A percentile compares a stretch with the other conserved stretches of the same genome.
Evolutionary conservation across 805 yeast species (phyloP).

Genomic region (Schwanniomyces occidentalis): DNA sequence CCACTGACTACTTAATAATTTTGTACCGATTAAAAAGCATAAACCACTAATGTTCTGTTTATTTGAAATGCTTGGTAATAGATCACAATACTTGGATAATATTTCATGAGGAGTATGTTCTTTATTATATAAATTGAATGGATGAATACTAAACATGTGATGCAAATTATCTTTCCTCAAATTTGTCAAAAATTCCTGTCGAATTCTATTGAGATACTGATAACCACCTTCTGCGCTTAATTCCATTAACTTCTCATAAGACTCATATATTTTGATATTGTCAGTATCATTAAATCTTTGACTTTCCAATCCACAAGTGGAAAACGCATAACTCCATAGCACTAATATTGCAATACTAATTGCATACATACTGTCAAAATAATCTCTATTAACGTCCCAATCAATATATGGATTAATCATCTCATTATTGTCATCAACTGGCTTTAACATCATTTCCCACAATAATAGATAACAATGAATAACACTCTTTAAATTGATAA

Average conservation of each 20-base stretch:
- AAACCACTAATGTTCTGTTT: conserved; percentile 43
- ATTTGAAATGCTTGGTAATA: conserved; percentile 31
- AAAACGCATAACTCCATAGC: conserved; percentile 40
- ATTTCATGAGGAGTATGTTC: conserved; percentile 25
- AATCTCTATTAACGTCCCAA: conserved; percentile 37
- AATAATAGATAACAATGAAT: conserved; percentile 40
- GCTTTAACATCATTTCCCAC: conserved; percentile 39
- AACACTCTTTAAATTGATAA: conserved; percentile 34
- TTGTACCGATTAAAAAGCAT: conserved; percentile 41
- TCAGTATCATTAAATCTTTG: conserved; percentile 19
- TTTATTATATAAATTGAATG: conserved; percentile 16
- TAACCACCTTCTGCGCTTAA: conserved; percentile 38
- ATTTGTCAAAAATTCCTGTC: conserved; percentile 32
- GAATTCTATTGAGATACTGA: conserved; percentile 33
- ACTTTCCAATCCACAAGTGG: conserved; percentile 35
- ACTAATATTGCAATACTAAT: conserved; percentile 38
- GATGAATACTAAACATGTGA: conserved; percentile 20
- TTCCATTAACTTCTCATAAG: conserved; percentile 25
- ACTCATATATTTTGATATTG: conserved; percentile 6
- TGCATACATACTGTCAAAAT: conserved; percentile 37
- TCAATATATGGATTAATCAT: conserved; percentile 14
- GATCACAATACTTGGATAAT: conserved; percentile 32
- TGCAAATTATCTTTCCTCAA: conserved; percentile 25
- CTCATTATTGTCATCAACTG: conserved; percentile 16
- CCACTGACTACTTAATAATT: conserved; percentile 41